Evolutionary conservation across 306 rosid species (phyloP).

Genomic region (Trifolium dubium): DNA sequence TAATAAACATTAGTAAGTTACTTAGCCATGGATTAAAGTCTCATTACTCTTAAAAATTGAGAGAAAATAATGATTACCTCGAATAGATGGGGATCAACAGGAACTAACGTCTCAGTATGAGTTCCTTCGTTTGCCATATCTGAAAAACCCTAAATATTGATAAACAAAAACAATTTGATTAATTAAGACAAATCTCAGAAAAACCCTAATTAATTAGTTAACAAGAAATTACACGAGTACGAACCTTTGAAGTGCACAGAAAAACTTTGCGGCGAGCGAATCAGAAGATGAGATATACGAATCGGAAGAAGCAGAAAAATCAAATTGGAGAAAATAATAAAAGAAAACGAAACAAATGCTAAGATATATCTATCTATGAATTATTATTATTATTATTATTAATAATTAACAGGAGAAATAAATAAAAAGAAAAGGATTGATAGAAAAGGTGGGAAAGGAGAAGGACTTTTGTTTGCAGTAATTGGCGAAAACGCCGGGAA

Average conservation of each 20-base stretch:
- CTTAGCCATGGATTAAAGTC: background rate
- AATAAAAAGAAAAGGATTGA: slow-evolving; percentile 36
- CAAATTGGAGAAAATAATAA: slow-evolving; percentile 46
- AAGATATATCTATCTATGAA: slow-evolving; percentile 40
- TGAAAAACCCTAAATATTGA: slow-evolving; percentile 51
- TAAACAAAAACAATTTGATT: slow-evolving; percentile 17
- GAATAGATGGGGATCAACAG: slow-evolving; percentile 57
- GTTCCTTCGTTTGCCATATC: slow-evolving; percentile 79
- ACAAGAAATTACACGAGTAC: slow-evolving; percentile 33
- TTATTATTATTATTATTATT: background rate
- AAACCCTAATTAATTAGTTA: slow-evolving; percentile 74
- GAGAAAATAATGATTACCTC: slow-evolving; percentile 54
- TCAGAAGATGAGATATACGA: slow-evolving; percentile 39
- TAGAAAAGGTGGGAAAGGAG: slow-evolving; percentile 20
- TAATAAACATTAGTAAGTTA: background rate
- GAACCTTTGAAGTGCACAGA: slow-evolving; percentile 52
- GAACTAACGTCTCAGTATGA: slow-evolving; percentile 71
- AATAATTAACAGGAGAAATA: slow-evolving; percentile 25
- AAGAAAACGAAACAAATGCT: slow-evolving; percentile 39
- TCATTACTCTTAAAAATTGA: no score
- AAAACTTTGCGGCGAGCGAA: slow-evolving; percentile 24
- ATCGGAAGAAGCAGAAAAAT: slow-evolving; percentile 43
- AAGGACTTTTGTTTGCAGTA: slow-evolving; percentile 35
- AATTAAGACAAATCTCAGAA: slow-evolving; percentile 37
- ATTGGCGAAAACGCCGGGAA: slow-evolving; percentile 42